phyloP scores from a whole-genome alignment of 2,329 filamentous ascomycete species.

The Exophiala viscosa region DNA sequence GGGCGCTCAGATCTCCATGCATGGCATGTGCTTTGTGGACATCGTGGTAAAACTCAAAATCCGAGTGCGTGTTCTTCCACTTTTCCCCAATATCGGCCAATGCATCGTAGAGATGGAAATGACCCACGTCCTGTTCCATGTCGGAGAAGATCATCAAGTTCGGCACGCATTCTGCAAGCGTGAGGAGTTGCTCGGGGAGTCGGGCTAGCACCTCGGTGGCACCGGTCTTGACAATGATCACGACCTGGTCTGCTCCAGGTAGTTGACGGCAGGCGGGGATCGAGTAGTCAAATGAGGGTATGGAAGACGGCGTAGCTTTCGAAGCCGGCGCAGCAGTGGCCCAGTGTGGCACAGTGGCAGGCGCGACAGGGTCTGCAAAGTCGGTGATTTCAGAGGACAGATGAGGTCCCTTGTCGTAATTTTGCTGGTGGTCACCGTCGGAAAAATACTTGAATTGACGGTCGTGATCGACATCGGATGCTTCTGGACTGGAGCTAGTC shows the following conservation, averaged over 20 bases:
- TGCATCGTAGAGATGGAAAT: constrained; percentile 33
- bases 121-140: constrained; percentile 33
- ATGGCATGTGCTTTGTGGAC: constrained; percentile 12
- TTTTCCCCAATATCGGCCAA: constrained; percentile 38
- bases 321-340: neutral
- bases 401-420: neutral
- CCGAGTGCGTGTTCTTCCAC: constrained; percentile 42
- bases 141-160: constrained; percentile 49
- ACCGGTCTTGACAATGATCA: constrained; percentile 56
- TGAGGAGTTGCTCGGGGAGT: constrained; percentile 54
- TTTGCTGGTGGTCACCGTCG: neutral
- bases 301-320: neutral
- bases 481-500: neutral
- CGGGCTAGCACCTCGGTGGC: constrained; percentile 53
- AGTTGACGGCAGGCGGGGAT: constrained; percentile 18
- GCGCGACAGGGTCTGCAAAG: constrained; percentile 6
- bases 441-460: neutral
- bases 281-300: neutral
- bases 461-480: constrained; percentile 1
- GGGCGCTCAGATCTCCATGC: constrained; percentile 20
- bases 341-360: neutral
- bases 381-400: constrained; percentile 10
- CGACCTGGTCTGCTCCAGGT: constrained; percentile 22
- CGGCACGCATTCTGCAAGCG: constrained; percentile 47
- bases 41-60: constrained; percentile 46